Evolutionary conservation across 192 early-diverging fungal species (phyloP), one percentile per base, ranked within the genome.

Genomic region (Ambispora gerdemannii): DNA sequence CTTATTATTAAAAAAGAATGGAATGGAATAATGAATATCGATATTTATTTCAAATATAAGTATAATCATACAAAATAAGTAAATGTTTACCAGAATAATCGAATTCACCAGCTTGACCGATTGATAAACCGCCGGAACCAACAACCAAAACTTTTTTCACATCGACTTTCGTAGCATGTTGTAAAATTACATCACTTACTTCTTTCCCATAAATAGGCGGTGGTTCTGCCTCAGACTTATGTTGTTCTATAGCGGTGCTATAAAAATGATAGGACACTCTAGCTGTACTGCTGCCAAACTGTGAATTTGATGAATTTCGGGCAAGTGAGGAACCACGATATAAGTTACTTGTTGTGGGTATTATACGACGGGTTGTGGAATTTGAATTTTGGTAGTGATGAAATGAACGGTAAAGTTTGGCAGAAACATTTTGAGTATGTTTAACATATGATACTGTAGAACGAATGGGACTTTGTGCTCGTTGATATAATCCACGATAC

Each of bases 21-120:
- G 8, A 49, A 13, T 19, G 47, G 10, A 49, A 13, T 49, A 13
- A 19, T 19, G 47, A 49, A 19, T 8, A n/a, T n/a, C n/a, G n/a
- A n/a, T n/a, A n/a, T n/a, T 10, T 43, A 43, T 43, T 43, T 43
- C 38, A 43, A 10, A 15, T 43, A 43, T 43, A 43, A 43, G 6
- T 43, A n/a, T n/a, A n/a, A n/a, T n/a, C n/a, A n/a, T n/a, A n/a
- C n/a, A n/a, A n/a, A n/a, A n/a, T 43, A 43, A 15, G 7, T 31
- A 11, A 11, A 61, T 88, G 90, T 33, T 92, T 93, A 43, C 95
- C 95, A 75, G 96, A 98, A 82, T 98, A 98, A 80, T 98, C 96
- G 73, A 98, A 98, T 84, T 98, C 96, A 56, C 96, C 97, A 50
- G 97, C 97, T 81, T 98, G 97, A 43, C 97, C 97, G 75, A 98